phyloP scores from a whole-genome alignment of 2,329 filamentous ascomycete genomes.

The Fusarium sarcochroum region DNA sequence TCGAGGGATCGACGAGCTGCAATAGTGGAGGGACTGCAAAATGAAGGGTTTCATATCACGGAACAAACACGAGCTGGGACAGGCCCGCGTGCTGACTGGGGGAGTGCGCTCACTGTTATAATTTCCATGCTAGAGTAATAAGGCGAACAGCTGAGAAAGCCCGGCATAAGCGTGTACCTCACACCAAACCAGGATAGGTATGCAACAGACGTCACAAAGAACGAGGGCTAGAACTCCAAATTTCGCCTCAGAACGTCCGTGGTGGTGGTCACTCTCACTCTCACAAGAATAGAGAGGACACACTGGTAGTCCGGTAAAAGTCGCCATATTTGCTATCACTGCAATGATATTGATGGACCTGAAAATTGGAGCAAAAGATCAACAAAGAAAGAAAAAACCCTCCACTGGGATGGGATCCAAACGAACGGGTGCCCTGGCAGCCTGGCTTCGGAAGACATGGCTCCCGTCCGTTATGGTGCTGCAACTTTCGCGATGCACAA shows the following conservation, averaged over 20 bases:
- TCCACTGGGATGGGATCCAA: conserved; percentile 32
- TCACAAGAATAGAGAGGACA: neutral
- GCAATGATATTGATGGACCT: conserved; percentile 11
- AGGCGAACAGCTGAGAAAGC: conserved; percentile 41
- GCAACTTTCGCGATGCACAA: conserved; percentile 20
- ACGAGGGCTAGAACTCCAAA: conserved; percentile 18
- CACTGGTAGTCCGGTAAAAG: neutral
- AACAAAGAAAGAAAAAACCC: conserved; percentile 27
- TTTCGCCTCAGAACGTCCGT: conserved; percentile 9
- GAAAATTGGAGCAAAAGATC: conserved; percentile 1
- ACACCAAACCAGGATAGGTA: conserved; percentile 29
- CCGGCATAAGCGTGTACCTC: conserved; percentile 13
- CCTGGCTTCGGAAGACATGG: conserved; percentile 23
- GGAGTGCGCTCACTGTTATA: conserved; percentile 35
- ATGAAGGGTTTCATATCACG: conserved; percentile 47
- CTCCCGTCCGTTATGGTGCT: conserved; percentile 25
- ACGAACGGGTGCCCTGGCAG: conserved; percentile 40
- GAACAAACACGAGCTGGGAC: conserved; percentile 48
- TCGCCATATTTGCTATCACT: neutral
- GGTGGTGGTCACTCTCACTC: conserved; percentile 26
- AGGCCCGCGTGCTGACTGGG: conserved; percentile 30
- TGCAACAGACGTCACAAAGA: conserved; percentile 32
- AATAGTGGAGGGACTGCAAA: conserved; percentile 30
- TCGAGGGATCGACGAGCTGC: conserved; percentile 29
- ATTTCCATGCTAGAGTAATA: conserved; percentile 25